These are phyloP conservation scores for Dendrobium catenatum DNA, from an alignment of 106 monocot genomes.

Conservation along the genomic window DNA sequence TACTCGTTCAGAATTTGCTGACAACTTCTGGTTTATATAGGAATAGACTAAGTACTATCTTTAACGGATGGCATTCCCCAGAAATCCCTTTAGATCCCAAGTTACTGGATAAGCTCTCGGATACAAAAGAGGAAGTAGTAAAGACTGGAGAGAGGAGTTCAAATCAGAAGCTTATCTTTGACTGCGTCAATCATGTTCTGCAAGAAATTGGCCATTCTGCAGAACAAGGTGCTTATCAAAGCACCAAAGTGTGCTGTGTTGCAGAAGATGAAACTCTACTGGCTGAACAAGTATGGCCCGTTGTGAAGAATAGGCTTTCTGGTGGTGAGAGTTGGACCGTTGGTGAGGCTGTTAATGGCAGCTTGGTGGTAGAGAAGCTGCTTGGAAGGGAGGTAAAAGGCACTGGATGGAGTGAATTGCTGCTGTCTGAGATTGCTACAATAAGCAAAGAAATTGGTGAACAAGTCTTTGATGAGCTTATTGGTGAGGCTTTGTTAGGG, in stretches of 20 bases:
- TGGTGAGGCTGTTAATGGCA: constrained; percentile 11
- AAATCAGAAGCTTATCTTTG: constrained; percentile 44
- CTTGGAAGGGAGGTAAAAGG: constrained; percentile 38
- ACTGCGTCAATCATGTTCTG: constrained; percentile 37
- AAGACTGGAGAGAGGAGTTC: constrained; percentile 32
- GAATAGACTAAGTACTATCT: constrained; percentile 15
- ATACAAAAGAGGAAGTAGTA: constrained; percentile 26
- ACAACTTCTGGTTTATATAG: constrained; percentile 31
- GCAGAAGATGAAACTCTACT: neutral
- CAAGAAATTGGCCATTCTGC: constrained; percentile 14
- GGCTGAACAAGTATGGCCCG: constrained; percentile 17
- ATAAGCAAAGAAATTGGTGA: constrained; percentile 29
- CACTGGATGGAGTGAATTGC: constrained; percentile 23
- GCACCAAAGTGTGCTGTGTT: neutral
- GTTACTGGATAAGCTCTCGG: constrained; percentile 39
- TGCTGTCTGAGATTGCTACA: constrained; percentile 21
- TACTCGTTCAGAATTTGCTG: constrained; percentile 46
- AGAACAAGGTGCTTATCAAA: neutral
- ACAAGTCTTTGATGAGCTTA: constrained; percentile 41
- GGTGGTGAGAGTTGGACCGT: neutral
- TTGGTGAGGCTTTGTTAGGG: constrained; percentile 30
- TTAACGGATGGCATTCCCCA: constrained; percentile 41
- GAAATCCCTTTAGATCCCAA: constrained; percentile 48
- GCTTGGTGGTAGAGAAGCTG: constrained; percentile 22
- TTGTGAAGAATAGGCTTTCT: constrained; percentile 13